Conservation (phyloP, 2,329 filamentous ascomycete genomes). For the Mycosphaerella sp. region DNA sequence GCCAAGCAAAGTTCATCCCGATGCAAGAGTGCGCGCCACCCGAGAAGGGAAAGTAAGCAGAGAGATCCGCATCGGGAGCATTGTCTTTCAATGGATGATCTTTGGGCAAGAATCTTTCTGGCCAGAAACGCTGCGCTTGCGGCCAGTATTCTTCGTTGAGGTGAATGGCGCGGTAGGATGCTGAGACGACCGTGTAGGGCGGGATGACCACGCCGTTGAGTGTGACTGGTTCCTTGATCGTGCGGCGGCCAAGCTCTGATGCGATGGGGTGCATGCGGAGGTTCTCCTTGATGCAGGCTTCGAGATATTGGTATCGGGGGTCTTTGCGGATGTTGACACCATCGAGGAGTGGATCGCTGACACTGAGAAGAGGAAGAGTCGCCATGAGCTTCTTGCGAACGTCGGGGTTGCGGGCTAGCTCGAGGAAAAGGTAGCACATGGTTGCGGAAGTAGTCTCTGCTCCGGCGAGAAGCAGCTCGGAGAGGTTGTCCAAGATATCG, state of each 20-base stretch:
- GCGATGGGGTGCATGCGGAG: slow-evolving; percentile 13
- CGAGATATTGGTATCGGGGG: slow-evolving; percentile 5
- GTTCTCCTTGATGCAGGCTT: slow-evolving; percentile 13
- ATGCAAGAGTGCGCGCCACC: slow-evolving; percentile 8
- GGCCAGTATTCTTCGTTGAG: slow-evolving; percentile 12
- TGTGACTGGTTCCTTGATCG: background rate
- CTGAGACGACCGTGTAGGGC: slow-evolving; percentile 12
- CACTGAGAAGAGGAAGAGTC: background rate
- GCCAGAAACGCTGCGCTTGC: slow-evolving; percentile 10
- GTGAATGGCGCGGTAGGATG: slow-evolving; percentile 10
- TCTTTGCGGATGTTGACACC: slow-evolving; percentile 5
- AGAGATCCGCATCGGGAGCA: slow-evolving; percentile 3
- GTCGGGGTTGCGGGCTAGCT: slow-evolving; percentile 8
- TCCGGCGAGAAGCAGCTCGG: slow-evolving; percentile 12
- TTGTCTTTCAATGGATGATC: slow-evolving; percentile 6
- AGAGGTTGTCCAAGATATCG: slow-evolving; percentile 11
- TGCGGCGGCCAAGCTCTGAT: slow-evolving; percentile 7
- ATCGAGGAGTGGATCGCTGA: slow-evolving; percentile 4
- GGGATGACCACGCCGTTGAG: slow-evolving; percentile 5
- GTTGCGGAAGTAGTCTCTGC: slow-evolving; percentile 10
- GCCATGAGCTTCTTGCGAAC: slow-evolving; percentile 6
- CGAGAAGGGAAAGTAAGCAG: slow-evolving; percentile 13
- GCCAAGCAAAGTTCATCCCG: slow-evolving; percentile 10
- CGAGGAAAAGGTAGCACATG: slow-evolving; percentile 11
- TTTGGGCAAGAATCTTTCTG: slow-evolving; percentile 7